Conservation (phyloP, 78 protist genomes). For the Dictyostelium brefeldianum region DNA sequence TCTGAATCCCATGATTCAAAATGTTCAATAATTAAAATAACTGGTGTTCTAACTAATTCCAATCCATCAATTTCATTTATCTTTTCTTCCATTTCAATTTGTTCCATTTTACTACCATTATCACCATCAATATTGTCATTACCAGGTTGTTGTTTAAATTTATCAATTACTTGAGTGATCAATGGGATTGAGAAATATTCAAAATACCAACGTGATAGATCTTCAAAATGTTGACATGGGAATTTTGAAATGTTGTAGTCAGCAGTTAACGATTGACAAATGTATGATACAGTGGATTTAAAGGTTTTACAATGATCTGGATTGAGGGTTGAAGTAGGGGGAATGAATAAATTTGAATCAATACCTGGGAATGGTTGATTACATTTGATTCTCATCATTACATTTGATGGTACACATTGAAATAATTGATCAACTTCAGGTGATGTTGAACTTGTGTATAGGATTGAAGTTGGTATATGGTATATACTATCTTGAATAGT, state of each 20-base stretch:
- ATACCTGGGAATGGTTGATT: background rate
- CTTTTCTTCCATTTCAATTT: background rate
- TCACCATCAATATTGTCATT: no score
- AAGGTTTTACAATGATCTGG: conserved; percentile 7
- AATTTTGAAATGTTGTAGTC: background rate
- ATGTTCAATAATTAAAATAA: conserved; percentile 9
- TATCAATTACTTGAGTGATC: background rate
- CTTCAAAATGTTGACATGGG: background rate
- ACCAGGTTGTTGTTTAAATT: background rate
- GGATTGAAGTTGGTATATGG: conserved; percentile 12
- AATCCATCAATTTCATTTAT: background rate
- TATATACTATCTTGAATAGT: background rate
- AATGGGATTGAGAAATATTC: background rate
- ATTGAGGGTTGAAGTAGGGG: conserved; percentile 2
- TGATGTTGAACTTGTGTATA: conserved; percentile 18
- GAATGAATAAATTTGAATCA: background rate
- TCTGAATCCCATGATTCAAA: conserved; percentile 43
- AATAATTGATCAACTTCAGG: conserved; percentile 28
- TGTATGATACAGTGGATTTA: background rate
- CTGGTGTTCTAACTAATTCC: conserved; percentile 19
- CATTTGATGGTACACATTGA: background rate
- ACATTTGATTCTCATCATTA: background rate
- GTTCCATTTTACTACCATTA: background rate
- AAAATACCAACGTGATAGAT: conserved; percentile 1
- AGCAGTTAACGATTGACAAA: background rate